These are phyloP conservation scores for Cubamyces sp. DNA, from an alignment of 768 basidiomycete species.

Conservation along the genomic window DNA sequence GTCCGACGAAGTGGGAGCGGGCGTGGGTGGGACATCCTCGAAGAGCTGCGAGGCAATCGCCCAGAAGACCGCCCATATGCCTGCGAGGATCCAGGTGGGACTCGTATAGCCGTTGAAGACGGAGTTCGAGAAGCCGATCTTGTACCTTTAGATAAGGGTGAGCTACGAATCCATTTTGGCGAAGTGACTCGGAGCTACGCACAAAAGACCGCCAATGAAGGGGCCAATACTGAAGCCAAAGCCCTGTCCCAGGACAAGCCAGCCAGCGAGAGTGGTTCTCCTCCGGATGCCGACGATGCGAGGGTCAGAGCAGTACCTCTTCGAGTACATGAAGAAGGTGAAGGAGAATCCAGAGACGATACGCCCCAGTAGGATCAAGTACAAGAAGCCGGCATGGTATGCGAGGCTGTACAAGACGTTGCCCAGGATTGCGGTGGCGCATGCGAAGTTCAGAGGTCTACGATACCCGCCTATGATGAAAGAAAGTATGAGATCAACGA, in stretches of 20 bases:
- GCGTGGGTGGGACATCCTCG: slow-evolving; percentile 36
- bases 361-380: slow-evolving; percentile 73
- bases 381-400: slow-evolving; percentile 60
- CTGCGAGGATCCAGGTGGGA: slow-evolving; percentile 68
- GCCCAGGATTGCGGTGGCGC: slow-evolving; percentile 55
- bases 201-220: slow-evolving; percentile 64
- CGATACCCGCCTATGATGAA: slow-evolving; percentile 52
- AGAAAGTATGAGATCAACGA: neutral
- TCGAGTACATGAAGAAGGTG: slow-evolving; percentile 67
- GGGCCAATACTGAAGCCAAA: slow-evolving; percentile 65
- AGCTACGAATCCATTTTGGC: neutral
- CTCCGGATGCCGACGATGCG: slow-evolving; percentile 66
- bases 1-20: neutral
- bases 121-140: slow-evolving; percentile 56
- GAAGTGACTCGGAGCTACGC: neutral
- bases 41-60: slow-evolving; percentile 35
- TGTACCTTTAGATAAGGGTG: slow-evolving; percentile 37
- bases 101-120: slow-evolving; percentile 72
- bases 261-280: slow-evolving; percentile 65
- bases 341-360: slow-evolving; percentile 64
- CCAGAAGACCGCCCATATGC: slow-evolving; percentile 58
- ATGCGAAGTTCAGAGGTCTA: slow-evolving; percentile 57
- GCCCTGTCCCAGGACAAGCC: slow-evolving; percentile 65
- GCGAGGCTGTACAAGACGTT: slow-evolving; percentile 65
- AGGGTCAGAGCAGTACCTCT: slow-evolving; percentile 69